Percentiles rank a stretch among this genome's conserved stretches.
Conservation (phyloP, 2,329 filamentous ascomycete species). For the Epichloe hybrida region DNA sequence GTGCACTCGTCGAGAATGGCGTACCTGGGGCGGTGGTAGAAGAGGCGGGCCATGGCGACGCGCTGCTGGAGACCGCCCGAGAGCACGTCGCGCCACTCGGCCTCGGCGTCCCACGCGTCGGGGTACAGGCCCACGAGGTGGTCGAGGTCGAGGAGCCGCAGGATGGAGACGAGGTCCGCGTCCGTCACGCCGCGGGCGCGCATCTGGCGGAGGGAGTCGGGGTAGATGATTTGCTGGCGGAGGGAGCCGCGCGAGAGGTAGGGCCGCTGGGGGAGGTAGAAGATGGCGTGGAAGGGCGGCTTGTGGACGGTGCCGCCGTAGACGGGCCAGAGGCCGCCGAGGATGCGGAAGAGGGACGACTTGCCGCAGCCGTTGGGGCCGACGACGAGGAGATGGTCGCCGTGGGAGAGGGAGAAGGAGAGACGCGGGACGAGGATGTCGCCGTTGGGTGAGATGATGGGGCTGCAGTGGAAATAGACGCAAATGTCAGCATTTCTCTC, state of each 20-base stretch:
- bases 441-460: constrained; percentile 93
- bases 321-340: constrained; percentile 93
- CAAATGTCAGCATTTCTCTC: too few species aligned
- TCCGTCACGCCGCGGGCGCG: constrained; percentile 74
- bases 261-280: constrained; percentile 88
- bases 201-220: constrained; percentile 79
- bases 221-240: constrained; percentile 95
- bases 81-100: constrained; percentile 91
- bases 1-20: constrained; percentile 97
- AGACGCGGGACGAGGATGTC: constrained; percentile 79
- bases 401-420: constrained; percentile 73
- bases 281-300: constrained; percentile 83
- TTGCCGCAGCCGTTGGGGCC: constrained; percentile 97
- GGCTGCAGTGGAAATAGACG: constrained; percentile 27
- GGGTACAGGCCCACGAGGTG: constrained; percentile 65
- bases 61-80: constrained; percentile 89
- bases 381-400: constrained; percentile 86
- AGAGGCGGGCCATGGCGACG: constrained; percentile 88
- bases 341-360: constrained; percentile 87
- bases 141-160: constrained; percentile 70
- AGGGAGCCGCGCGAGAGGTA: constrained; percentile 85
- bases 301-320: constrained; percentile 91
- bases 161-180: constrained; percentile 60
- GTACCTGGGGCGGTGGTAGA: constrained; percentile 86
- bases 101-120: constrained; percentile 79